Base-by-base conservation (phyloP, 2,329 filamentous ascomycete species). In the Claviceps pazoutovae region DNA sequence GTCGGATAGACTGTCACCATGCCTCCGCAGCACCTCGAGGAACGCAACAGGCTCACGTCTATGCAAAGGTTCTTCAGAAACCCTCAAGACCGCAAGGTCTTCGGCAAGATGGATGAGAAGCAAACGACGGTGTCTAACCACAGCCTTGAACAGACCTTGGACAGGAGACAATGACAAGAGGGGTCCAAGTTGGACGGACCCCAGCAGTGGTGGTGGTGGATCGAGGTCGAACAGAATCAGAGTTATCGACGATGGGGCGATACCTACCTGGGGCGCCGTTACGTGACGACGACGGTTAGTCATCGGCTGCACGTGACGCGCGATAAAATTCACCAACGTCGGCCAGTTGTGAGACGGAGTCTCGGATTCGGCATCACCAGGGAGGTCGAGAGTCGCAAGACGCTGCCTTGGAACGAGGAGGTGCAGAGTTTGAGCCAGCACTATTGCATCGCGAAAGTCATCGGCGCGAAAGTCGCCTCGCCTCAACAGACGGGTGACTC, bases 161-260 rank as follows among this genome's bases (percentile, higher is more conserved):
- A 9, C 19, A 36, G 44, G 7, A 36, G 41, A 45, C 37, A 17
- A 46, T 53, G 36, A 21, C 41, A 42, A 51, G 51, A 48, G 54
- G 51, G 53, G 54, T 53, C 54, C 54, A 51, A 53, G 26, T 36
- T 37, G 51, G 54, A 51, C 46, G 54, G 51, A 55, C 54, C 54
- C 54, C 54, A 48, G 51, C 37, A 51, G 30, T 55, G 49, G 41
- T 53, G 51, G 54, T 53, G 51, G 54, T 53, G 51, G 50, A 54
- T 47, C 43, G 47, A 46, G 34, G 39, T 34, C 30, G 43, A 30
- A 44, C 38, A 39, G 16, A 19, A 45, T 19, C 26, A 46, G 43
- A 50, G 23, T 50, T 42, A 39, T n/a, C n/a, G 37, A 39, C 30
- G 30, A 34, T 34, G 30, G 30, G 30, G 30, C 30, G 30, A 34